phyloP scores from a whole-genome alignment of 768 basidiomycete genomes.

The Fibroporia radiculosa region DNA sequence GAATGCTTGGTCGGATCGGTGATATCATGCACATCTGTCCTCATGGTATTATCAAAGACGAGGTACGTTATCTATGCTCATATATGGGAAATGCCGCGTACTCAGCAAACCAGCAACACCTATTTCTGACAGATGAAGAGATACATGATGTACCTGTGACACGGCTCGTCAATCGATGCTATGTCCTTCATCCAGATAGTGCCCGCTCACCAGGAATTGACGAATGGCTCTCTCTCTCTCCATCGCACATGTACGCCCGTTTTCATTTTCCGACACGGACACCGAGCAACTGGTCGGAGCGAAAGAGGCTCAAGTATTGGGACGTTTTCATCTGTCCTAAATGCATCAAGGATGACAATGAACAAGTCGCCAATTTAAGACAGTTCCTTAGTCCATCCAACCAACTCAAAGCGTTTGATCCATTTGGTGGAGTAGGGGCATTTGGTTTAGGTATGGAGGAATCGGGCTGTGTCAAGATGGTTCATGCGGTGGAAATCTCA shows the following conservation, averaged over 20 bases:
- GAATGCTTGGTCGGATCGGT: conserved; percentile 42
- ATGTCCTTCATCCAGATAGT: conserved; percentile 5
- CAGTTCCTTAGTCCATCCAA: conserved; percentile 25
- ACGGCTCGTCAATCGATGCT: conserved; percentile 41
- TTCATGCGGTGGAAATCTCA: conserved; percentile 65
- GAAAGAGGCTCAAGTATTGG: conserved; percentile 24
- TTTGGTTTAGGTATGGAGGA: conserved; percentile 54
- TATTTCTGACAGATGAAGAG: conserved; percentile 50
- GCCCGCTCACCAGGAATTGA: conserved; percentile 18
- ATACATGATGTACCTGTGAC: conserved; percentile 23
- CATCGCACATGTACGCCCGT: conserved; percentile 50
- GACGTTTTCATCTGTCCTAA: conserved; percentile 38
- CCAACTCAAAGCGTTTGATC: conserved; percentile 30
- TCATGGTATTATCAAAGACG: conserved; percentile 37
- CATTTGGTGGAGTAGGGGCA: conserved; percentile 45
- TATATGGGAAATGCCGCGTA: too few species aligned
- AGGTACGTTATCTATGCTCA: conserved; percentile 44
- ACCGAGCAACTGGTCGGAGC: conserved; percentile 26
- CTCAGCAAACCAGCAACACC: conserved; percentile 45
- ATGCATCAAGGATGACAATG: conserved; percentile 30
- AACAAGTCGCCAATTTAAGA: conserved; percentile 24
- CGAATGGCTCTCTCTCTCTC: conserved; percentile 44
- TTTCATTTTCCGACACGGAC: conserved; percentile 30
- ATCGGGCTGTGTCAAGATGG: conserved; percentile 46
- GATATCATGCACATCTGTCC: conserved; percentile 34